These are phyloP conservation scores for Mortierella sp. DNA, from an alignment of 371 early-diverging fungal genomes.

Conservation along the genomic window DNA sequence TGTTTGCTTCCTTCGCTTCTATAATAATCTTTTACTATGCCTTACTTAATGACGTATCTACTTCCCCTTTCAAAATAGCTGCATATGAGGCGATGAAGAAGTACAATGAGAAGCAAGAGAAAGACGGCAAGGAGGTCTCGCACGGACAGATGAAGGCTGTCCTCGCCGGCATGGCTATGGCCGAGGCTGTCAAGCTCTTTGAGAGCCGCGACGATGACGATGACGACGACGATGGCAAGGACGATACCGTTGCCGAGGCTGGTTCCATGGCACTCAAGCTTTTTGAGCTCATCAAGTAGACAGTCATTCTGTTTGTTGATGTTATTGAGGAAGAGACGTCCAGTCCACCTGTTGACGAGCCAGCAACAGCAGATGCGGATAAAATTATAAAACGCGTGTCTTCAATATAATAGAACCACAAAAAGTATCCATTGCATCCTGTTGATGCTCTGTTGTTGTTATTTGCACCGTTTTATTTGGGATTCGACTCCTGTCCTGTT, in stretches of 20 bases:
- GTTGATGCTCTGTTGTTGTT: background rate
- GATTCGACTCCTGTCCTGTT: background rate
- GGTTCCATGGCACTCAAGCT: conserved; percentile 28
- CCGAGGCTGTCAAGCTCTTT: conserved; percentile 32
- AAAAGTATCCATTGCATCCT: background rate
- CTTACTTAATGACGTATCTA: background rate
- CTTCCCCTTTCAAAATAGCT: conserved; percentile 6
- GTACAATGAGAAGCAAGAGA: conserved; percentile 23
- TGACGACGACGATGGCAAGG: conserved; percentile 34
- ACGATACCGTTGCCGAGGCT: conserved; percentile 23
- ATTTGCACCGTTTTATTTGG: background rate
- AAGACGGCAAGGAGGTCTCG: conserved; percentile 19
- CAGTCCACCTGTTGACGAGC: background rate
- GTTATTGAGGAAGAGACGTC: background rate
- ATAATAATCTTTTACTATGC: background rate
- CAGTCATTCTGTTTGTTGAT: background rate
- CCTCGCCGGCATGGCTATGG: conserved; percentile 36
- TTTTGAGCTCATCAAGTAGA: conserved; percentile 32
- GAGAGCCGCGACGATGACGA: conserved; percentile 19
- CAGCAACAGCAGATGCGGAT: background rate
- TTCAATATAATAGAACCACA: background rate
- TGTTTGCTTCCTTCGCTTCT: no score
- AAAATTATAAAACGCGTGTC: background rate
- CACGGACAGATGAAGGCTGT: conserved; percentile 35
- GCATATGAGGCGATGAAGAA: conserved; percentile 32